Base-by-base conservation (phyloP, 768 basidiomycete species). In the Phlebiopsis flavidoalba region DNA sequence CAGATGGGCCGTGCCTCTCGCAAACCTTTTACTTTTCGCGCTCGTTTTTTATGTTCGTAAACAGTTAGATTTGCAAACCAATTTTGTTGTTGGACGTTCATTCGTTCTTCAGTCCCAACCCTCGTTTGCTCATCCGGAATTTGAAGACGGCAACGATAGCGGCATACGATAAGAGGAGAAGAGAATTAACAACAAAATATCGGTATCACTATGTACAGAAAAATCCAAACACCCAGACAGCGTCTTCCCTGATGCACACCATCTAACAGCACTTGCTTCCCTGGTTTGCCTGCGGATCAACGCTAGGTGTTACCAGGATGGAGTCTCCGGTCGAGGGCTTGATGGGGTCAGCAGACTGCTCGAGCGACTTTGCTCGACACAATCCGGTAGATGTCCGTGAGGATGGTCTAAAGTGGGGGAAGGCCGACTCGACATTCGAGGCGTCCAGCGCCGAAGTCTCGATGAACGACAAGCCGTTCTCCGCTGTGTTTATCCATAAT, bases 371-470 rank as follows among this genome's bases (percentile, higher is more conserved):
- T 98, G 83, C 86, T 91, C 56, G 96, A 98, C 40, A 95, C 94
- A 72, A 98, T 94, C 71, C 89, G 91, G 82, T 98, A 98, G 74
- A 99, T 97, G 66, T 98, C 97, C 49, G 90, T 87, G 63, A 99
- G 82, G 71, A 98, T 98, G 60, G 86, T 94, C 74, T 98, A n/a
- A n/a, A n/a, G n/a, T n/a, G n/a, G n/a, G n/a, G 95, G 87, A 99
- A 99, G 54, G 96, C 97, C 60, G 84, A 77, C 77, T 98, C 96
- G 76, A 99, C 95, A 77, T 98, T 97, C 54, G 94, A 95, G 68
- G 96, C 93, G 86, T 99, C 97, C 84, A 98, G 87, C 78, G 96
- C 96, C 70, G 96, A 99, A 62, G 96, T 99, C 81, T 99, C 96
- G 66, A 99, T 96, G 82, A 96, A 96, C 58, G 89, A 92, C 67